Percentiles rank a stretch among this genome's conserved stretches.
These are phyloP conservation scores for Coemansia sp. DNA, from an alignment of 192 early-diverging fungal genomes.

Conservation along the genomic window DNA sequence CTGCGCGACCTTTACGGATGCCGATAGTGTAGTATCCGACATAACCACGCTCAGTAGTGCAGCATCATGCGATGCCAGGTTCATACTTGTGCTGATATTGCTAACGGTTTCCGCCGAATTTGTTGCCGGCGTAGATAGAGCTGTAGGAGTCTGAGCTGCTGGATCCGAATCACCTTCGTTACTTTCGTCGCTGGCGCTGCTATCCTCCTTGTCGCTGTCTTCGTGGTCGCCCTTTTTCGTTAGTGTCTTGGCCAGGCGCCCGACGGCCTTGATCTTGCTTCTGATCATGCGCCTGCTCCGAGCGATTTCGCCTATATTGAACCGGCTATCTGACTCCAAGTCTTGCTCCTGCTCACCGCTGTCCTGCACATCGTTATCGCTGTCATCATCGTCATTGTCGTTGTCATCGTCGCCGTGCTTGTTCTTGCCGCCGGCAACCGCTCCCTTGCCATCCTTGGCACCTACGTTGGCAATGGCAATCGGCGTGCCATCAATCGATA, in stretches of 20 bases:
- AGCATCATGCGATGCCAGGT: not conserved
- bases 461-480: not conserved
- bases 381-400: slow-evolving; percentile 16
- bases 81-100: not conserved
- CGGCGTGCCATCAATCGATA: slow-evolving; percentile 46
- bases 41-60: not conserved
- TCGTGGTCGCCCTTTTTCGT: not conserved
- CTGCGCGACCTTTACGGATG: not conserved
- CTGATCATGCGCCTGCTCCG: slow-evolving; percentile 1
- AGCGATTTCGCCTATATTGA: slow-evolving; percentile 4
- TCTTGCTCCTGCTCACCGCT: slow-evolving; percentile 12
- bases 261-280: slow-evolving; percentile 4
- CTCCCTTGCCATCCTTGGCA: slow-evolving; percentile 6
- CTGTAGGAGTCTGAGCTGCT: not conserved
- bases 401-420: slow-evolving; percentile 14
- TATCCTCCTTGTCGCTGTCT: not conserved
- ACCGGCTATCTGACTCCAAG: slow-evolving; percentile 11
- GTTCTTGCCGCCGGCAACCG: not conserved
- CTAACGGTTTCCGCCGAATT: not conserved
- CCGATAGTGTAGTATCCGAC: not conserved
- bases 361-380: slow-evolving; percentile 1
- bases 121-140: not conserved
- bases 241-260: not conserved
- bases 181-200: not conserved
- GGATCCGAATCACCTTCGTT: not conserved